A percentile compares a stretch with the other conserved stretches of the same genome.
phyloP scores from a whole-genome alignment of 257 asterid species.

The Ophiorrhiza pumila region DNA sequence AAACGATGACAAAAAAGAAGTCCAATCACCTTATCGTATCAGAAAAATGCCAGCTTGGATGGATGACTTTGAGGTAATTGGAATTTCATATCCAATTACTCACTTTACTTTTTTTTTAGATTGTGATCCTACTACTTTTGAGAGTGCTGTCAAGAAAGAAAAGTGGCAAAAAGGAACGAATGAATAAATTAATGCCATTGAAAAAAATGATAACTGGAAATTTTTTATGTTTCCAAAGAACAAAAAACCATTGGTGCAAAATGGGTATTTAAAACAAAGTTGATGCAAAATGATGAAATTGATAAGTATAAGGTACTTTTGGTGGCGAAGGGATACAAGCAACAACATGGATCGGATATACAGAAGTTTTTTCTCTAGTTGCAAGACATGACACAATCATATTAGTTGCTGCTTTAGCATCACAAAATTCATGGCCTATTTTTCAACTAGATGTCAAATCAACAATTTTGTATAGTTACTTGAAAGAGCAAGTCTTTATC shows the following conservation, averaged over 20 bases:
- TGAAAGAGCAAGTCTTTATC: not conserved
- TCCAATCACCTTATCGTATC: not conserved
- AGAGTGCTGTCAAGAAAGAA: too few species aligned
- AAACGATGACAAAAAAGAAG: not conserved
- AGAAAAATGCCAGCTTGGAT: not conserved
- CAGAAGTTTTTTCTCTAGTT: not conserved
- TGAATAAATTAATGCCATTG: too few species aligned
- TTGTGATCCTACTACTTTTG: too few species aligned
- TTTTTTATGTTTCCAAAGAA: not conserved
- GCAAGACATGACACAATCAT: not conserved
- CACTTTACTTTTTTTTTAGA: too few species aligned
- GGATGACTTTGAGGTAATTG: not conserved
- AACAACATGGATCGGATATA: not conserved
- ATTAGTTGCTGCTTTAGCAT: not conserved
- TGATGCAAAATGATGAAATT: not conserved
- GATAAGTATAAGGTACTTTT: not conserved
- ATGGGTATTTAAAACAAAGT: not conserved
- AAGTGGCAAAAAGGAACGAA: too few species aligned
- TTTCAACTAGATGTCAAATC: not conserved
- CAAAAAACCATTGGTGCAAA: not conserved
- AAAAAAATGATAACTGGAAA: not conserved
- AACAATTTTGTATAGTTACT: not conserved
- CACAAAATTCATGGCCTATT: slow-evolving; percentile 1
- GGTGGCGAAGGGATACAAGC: not conserved
- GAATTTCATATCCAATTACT: too few species aligned